A percentile compares a stretch with the other conserved stretches of the same genome.
phyloP scores from a whole-genome alignment of 495 filamentous ascomycete species.

The Annulohypoxylon moriforme region DNA sequence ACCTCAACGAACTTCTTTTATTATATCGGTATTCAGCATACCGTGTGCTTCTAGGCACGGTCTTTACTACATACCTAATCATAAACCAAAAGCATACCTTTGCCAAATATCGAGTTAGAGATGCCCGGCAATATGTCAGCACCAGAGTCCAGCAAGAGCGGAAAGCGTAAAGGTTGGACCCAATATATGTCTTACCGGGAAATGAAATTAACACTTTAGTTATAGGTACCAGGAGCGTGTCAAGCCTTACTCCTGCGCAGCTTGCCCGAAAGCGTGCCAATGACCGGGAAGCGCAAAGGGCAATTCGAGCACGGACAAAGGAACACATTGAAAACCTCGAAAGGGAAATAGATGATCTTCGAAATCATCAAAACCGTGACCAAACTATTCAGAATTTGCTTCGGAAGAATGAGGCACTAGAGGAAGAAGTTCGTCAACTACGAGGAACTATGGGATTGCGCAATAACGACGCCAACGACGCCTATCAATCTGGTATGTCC shows the following conservation, averaged over 20 bases:
- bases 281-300: constrained; percentile 87
- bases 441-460: constrained; percentile 47
- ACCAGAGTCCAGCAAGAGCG: constrained; percentile 45
- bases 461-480: constrained; percentile 14
- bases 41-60: constrained; percentile 2
- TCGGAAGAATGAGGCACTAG: constrained; percentile 52
- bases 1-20: background rate
- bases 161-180: constrained; percentile 53
- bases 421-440: constrained; percentile 50
- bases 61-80: background rate
- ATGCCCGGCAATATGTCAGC: constrained; percentile 25
- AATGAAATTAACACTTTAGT: constrained; percentile 5
- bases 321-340: constrained; percentile 82
- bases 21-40: background rate
- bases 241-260: constrained; percentile 78
- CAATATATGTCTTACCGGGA: background rate
- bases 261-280: constrained; percentile 85
- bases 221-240: constrained; percentile 73
- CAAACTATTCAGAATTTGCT: constrained; percentile 51
- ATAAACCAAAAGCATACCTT: background rate
- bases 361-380: constrained; percentile 49
- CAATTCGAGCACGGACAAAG: constrained; percentile 85
- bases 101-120: background rate
- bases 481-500: constrained; percentile 31
- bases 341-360: constrained; percentile 71